phyloP scores from a whole-genome alignment of 2,329 filamentous ascomycete species.

The Dothistroma pini region DNA sequence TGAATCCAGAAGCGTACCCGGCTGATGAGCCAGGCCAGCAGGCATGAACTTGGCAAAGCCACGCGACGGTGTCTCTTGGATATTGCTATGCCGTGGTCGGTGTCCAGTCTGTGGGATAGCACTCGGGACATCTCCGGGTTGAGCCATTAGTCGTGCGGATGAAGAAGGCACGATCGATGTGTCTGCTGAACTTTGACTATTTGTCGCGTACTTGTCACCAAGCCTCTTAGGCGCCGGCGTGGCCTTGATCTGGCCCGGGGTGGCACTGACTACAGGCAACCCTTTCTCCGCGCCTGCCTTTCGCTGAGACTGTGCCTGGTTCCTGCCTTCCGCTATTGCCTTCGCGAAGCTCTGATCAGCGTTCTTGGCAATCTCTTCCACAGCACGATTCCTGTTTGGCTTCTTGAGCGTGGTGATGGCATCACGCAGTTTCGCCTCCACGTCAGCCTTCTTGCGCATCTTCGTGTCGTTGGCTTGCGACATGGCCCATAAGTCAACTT shows the following conservation, averaged over 20 bases:
- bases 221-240: constrained; percentile 24
- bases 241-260: constrained; percentile 38
- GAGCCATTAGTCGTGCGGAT: constrained; percentile 31
- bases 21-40: constrained; percentile 16
- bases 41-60: constrained; percentile 35
- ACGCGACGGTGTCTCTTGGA: constrained; percentile 45
- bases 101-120: constrained; percentile 32
- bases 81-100: constrained; percentile 17
- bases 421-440: constrained; percentile 64
- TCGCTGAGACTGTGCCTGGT: constrained; percentile 21
- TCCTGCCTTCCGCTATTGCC: constrained; percentile 25
- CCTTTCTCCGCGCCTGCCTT: constrained; percentile 31
- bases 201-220: constrained; percentile 26
- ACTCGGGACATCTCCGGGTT: constrained; percentile 13
- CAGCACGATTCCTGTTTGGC: constrained; percentile 68
- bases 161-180: constrained; percentile 41
- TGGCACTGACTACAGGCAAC: constrained; percentile 40
- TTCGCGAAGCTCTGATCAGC: constrained; percentile 55
- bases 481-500: constrained; percentile 54
- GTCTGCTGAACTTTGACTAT: constrained; percentile 22
- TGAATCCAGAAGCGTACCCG: constrained; percentile 26
- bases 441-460: constrained; percentile 60
- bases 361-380: constrained; percentile 63
- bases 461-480: constrained; percentile 54
- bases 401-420: constrained; percentile 71